Evolutionary conservation across 2,329 filamentous ascomycete species (phyloP).

Genomic region (Ophiosphaerella narmari): DNA sequence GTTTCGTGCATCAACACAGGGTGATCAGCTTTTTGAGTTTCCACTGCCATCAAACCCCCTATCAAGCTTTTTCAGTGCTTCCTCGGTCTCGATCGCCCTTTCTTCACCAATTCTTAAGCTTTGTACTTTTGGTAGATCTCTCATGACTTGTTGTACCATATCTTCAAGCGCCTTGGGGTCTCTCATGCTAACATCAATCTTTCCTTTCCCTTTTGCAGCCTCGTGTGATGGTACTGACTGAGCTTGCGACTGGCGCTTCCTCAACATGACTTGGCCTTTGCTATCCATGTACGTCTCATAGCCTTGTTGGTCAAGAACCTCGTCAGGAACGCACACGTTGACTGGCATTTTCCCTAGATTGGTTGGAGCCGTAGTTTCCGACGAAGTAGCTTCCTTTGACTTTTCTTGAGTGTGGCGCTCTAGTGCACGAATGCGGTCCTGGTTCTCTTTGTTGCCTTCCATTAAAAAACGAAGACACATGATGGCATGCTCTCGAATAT

Average conservation of each 20-base stretch:
- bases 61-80: conserved; percentile 54
- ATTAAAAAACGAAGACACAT: conserved; percentile 62
- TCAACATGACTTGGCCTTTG: conserved; percentile 54
- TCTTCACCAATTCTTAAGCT: conserved; percentile 48
- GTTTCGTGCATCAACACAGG: too few species aligned
- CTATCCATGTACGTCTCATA: conserved; percentile 58
- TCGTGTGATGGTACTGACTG: conserved; percentile 12
- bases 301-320: conserved; percentile 55
- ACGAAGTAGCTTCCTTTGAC: conserved; percentile 14
- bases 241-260: conserved; percentile 45
- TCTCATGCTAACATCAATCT: conserved; percentile 38
- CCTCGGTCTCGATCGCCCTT: conserved; percentile 40
- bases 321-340: conserved; percentile 49
- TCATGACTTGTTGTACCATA: conserved; percentile 54
- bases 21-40: conserved; percentile 3
- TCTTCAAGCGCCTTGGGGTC: conserved; percentile 50
- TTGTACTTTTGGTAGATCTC: conserved; percentile 48
- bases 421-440: conserved; percentile 70
- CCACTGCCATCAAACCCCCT: conserved; percentile 41
- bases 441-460: conserved; percentile 74
- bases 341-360: conserved; percentile 12
- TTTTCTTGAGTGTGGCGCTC: conserved; percentile 38
- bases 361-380: not conserved
- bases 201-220: conserved; percentile 30
- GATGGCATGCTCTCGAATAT: conserved; percentile 79